Evolutionary conservation across 169 alveolate genomes (phyloP), one percentile per base, ranked within the genome.

Genomic region (Cryptosporidium bovis): DNA sequence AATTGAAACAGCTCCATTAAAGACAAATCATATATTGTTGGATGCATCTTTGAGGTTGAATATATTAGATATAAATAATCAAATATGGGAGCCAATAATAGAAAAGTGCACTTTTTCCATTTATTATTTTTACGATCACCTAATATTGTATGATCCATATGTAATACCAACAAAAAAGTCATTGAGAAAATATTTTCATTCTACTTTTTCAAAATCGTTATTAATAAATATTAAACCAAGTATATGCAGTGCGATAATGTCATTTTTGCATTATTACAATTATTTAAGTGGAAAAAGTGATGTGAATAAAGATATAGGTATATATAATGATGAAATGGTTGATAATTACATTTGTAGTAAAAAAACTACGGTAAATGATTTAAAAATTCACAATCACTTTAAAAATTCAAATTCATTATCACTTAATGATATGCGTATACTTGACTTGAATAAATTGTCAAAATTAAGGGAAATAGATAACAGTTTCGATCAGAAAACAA

Each of bases 101-200:
- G 87, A 77, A 60, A 55, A 60, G 24, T 77, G 87, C n/a, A 20
- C 24, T 20, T 62, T 77, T 36, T 77, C 87, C 2, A 56, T 77
- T 15, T 62, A 77, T 6, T 77, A 77, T 36, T 77, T 77, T 62
- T 62, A 77, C 34, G 87, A 77, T 31, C 69, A 77, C 24, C 40
- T 62, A 60, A 77, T 77, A 36, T 71, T 77, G 4, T 77, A 77
- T 44, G 87, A 77, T 60, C 87, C 87, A 13, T 77, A 77, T 27
- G 87, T 62, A 2, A 77, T 33, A 33, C 87, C 87, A 7, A 58
- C 34, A 18, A 56, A 62, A 66, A 77, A 48, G 20, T 77, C 87
- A 2, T 62, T 44, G 2, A 56, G 71, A n/a, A 77, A 77, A 16
- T 77, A 77, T 60, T 50, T 77, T 60, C 87, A 77, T 34, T 60